These are phyloP conservation scores for Didymella pinodella DNA, from an alignment of 2,329 filamentous ascomycete species.

Conservation along the genomic window DNA sequence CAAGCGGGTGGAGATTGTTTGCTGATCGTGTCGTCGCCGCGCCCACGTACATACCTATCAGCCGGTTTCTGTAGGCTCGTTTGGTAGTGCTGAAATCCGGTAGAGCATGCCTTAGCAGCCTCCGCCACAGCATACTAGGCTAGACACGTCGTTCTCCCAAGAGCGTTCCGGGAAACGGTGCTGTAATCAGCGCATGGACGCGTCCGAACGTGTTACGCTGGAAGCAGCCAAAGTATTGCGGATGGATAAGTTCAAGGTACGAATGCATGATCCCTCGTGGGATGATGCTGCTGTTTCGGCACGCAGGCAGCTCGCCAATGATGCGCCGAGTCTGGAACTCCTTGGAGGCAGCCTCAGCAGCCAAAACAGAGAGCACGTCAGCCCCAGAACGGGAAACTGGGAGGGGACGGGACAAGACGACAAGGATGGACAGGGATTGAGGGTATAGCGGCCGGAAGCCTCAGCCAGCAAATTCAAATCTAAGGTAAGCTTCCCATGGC, in stretches of 20 bases:
- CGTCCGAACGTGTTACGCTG: not conserved
- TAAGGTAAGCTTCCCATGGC: slow-evolving; percentile 13
- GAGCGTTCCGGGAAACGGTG: slow-evolving; percentile 26
- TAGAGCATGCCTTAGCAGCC: slow-evolving; percentile 36
- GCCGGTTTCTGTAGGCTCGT: slow-evolving; percentile 37
- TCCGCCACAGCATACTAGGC: slow-evolving; percentile 31
- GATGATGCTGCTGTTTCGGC: slow-evolving; percentile 24
- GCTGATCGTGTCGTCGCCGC: slow-evolving; percentile 47
- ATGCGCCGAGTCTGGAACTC: slow-evolving; percentile 20
- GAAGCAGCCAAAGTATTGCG: slow-evolving; percentile 15
- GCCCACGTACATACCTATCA: slow-evolving; percentile 32
- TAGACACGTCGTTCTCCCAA: slow-evolving; percentile 15
- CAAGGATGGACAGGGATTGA: slow-evolving; percentile 34
- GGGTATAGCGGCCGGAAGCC: slow-evolving; percentile 26
- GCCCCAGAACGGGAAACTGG: slow-evolving; percentile 28
- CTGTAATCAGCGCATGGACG: slow-evolving; percentile 21
- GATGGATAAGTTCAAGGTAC: slow-evolving; percentile 6
- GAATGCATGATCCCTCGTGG: slow-evolving; percentile 25
- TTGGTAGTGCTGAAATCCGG: slow-evolving; percentile 25
- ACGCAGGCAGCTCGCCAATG: slow-evolving; percentile 30
- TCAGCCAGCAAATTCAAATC: slow-evolving; percentile 32
- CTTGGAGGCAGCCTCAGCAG: slow-evolving; percentile 31
- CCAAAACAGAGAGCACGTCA: slow-evolving; percentile 45
- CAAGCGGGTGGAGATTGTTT: slow-evolving; percentile 48
- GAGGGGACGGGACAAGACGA: slow-evolving; percentile 15